These are phyloP conservation scores for Gardenia jasminoides DNA, from an alignment of 257 asterid species.

Conservation along the genomic window DNA sequence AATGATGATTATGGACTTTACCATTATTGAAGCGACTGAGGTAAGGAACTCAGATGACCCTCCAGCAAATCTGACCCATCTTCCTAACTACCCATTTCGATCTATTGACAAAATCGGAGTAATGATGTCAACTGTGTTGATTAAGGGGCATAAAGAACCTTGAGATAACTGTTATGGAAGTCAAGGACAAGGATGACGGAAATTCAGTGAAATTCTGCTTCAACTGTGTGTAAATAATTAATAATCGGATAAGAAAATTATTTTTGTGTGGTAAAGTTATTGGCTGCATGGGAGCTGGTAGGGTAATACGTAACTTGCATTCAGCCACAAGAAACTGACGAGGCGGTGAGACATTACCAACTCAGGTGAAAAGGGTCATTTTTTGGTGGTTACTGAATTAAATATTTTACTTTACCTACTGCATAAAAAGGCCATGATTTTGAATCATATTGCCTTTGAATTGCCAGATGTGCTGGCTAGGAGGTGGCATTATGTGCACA, in stretches of 20 bases:
- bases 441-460: neutral
- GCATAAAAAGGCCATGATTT: neutral
- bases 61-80: constrained; percentile 12
- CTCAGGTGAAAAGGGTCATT: neutral
- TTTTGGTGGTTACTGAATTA: neutral
- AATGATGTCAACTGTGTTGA: constrained; percentile 4
- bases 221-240: too few relatives aligned
- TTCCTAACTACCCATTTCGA: constrained; percentile 9
- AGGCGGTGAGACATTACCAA: neutral
- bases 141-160: neutral
- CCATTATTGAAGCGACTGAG: constrained; percentile 7
- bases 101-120: neutral
- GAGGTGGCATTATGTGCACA: neutral
- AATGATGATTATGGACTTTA: neutral
- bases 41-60: constrained; percentile 6
- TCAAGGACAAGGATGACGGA: neutral
- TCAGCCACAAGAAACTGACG: neutral
- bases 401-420: neutral
- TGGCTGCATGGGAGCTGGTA: constrained; percentile 5
- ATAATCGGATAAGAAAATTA: neutral
- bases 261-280: neutral
- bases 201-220: neutral
- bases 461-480: neutral
- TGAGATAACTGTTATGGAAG: neutral
- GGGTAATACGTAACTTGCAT: neutral